Conservation (phyloP, 768 basidiomycete species). For the Auricularia sp. region DNA sequence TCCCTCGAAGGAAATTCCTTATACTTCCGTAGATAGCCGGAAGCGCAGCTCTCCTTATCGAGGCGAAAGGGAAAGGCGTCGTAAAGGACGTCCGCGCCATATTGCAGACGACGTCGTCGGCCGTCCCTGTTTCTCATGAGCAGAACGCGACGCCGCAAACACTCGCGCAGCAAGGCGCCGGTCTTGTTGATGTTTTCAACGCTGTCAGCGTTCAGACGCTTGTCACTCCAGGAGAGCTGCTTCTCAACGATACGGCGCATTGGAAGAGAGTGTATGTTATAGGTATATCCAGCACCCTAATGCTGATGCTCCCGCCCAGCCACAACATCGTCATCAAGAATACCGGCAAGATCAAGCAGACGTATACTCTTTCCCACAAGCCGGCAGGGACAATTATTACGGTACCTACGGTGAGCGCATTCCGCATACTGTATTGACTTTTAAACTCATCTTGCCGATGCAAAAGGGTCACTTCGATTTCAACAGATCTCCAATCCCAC, state of each 20-base stretch:
- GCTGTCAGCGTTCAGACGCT: constrained; percentile 19
- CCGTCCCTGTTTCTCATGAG: not conserved
- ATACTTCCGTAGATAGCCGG: not conserved
- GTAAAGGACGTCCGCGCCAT: constrained; percentile 5
- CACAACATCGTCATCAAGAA: constrained; percentile 2
- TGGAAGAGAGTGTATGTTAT: not conserved
- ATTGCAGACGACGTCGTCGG: not conserved
- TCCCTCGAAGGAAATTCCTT: too few species aligned
- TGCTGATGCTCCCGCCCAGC: too few species aligned
- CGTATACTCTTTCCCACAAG: constrained; percentile 1
- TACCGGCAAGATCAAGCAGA: constrained; percentile 1
- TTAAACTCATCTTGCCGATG: too few species aligned
- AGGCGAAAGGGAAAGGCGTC: constrained; percentile 4
- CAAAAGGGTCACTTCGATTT: too few species aligned
- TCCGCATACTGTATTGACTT: too few species aligned
- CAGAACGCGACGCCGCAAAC: not conserved
- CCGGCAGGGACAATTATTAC: constrained; percentile 1
- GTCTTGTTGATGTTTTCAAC: constrained; percentile 10
- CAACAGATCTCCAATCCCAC: not conserved
- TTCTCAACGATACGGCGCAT: constrained; percentile 21
- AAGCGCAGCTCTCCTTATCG: constrained; percentile 1
- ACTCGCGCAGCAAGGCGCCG: constrained; percentile 2
- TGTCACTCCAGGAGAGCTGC: constrained; percentile 22
- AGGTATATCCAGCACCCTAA: too few species aligned
- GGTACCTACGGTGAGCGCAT: not conserved